Evolutionary conservation across 2,329 filamentous ascomycete species (phyloP).

Genomic region (Stagonosporopsis cucurbitacearum): DNA sequence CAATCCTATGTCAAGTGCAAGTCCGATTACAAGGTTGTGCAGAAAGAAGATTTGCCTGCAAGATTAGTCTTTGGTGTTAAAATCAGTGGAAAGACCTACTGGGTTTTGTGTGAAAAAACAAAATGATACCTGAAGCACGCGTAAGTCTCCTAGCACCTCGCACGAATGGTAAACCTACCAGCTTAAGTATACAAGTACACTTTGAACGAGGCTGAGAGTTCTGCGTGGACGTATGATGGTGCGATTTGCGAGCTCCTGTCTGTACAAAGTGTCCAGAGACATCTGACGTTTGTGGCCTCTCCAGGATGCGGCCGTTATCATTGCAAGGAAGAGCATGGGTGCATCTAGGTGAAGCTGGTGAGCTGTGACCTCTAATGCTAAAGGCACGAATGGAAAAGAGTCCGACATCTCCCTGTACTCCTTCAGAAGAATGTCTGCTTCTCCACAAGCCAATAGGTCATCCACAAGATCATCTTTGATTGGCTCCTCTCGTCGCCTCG

Average conservation of each 20-base stretch:
- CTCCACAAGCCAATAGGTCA: conserved; percentile 26
- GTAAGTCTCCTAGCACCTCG: conserved; percentile 6
- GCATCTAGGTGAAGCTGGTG: conserved; percentile 29
- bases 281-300: conserved; percentile 36
- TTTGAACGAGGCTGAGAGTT: conserved; percentile 41
- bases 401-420: conserved; percentile 39
- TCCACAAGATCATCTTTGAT: conserved; percentile 32
- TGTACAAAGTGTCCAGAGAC: conserved; percentile 36
- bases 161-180: conserved; percentile 28
- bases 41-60: conserved; percentile 35
- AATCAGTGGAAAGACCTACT: conserved; percentile 19
- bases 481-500: conserved; percentile 26
- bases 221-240: conserved; percentile 39
- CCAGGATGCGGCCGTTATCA: conserved; percentile 39
- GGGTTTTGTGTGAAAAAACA: conserved; percentile 45
- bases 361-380: conserved; percentile 23
- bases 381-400: conserved; percentile 42
- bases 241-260: conserved; percentile 41
- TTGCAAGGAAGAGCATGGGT: conserved; percentile 44
- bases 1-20: conserved; percentile 43
- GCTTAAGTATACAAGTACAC: conserved; percentile 43
- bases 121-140: conserved; percentile 39
- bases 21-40: conserved; percentile 39
- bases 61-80: not conserved
- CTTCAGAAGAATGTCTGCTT: conserved; percentile 36